Base-by-base conservation (phyloP, 108 stramenopile species). In the Licmophora abbreviata region DNA sequence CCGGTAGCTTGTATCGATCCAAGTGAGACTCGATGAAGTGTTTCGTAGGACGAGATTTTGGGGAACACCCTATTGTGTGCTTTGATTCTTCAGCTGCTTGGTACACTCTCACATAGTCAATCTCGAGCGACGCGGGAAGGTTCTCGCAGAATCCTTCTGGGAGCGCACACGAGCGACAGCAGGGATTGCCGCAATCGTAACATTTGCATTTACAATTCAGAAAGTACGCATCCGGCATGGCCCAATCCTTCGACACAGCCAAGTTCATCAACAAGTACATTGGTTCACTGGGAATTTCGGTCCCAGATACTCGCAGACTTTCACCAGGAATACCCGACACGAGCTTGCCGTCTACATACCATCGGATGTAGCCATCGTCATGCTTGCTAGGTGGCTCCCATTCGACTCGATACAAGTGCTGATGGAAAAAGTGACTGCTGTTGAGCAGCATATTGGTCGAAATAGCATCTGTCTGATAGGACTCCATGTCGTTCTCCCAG, bases 341-440 rank as follows among this genome's bases (percentile, higher is more conserved):
- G 24, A 55, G 15, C 23, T 55, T 38, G 40, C 44, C 54, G 8
- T 42, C 54, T n/a, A 23, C 27, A 25, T 43, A 55, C 26, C 37
- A 55, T 15, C 40, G 38, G 3, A 55, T 36, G 37, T 55, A 55
- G 18, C 54, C 54, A 55, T 55, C 54, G 4, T 55, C 54, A 20
- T 32, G n/a, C n/a, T n/a, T n/a, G n/a, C n/a, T 51, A 18, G 86
- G 83, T 21, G 91, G 86, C 29, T 88, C 83, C 91, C 91, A 93
- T 64, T 93, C 91, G n/a, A 93, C 63, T 35, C 86, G 67, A 56
- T 87, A 93, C 38, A 67, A 57, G 51, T 93, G 86, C 33, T 65
- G 69, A 8, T 56, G 32, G 14, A 71, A 40, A 43, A 85, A 93
- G 51, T 68, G 64, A n/a, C 80, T 68, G 18, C 65, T 36, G 25